Percentiles rank a stretch among this genome's conserved stretches.
Conservation (phyloP, 768 basidiomycete genomes). For the Tylopilus sp. region DNA sequence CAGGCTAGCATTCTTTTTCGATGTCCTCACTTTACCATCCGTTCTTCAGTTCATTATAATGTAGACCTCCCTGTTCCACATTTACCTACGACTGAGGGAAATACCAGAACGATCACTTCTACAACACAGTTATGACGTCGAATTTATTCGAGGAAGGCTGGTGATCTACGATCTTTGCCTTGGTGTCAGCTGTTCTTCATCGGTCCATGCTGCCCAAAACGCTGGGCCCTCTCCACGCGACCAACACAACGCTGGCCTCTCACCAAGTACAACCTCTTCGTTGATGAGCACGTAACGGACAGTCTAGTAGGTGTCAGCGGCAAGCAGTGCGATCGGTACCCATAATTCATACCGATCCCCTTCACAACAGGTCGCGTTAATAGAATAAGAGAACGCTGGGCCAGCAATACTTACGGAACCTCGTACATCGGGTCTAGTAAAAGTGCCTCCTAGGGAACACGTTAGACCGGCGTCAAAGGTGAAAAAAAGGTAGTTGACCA, state of each 20-base stretch:
- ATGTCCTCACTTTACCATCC: slow-evolving; percentile 11
- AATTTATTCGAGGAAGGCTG: background rate
- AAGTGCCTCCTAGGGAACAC: slow-evolving; percentile 57
- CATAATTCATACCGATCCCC: slow-evolving; percentile 58
- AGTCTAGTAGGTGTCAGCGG: slow-evolving; percentile 42
- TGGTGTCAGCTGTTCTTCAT: slow-evolving; percentile 46
- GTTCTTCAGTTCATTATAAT: slow-evolving; percentile 18
- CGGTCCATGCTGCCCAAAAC: slow-evolving; percentile 79
- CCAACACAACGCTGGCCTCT: slow-evolving; percentile 71
- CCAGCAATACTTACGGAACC: slow-evolving; percentile 62
- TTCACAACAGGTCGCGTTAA: slow-evolving; percentile 21
- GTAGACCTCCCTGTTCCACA: slow-evolving; percentile 28
- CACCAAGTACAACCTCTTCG: slow-evolving; percentile 63
- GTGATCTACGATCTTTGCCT: slow-evolving; percentile 14
- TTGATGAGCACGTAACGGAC: slow-evolving; percentile 82
- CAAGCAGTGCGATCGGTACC: background rate
- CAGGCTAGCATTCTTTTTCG: slow-evolving; percentile 1
- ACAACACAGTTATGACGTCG: background rate
- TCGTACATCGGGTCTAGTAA: slow-evolving; percentile 92
- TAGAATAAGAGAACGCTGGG: slow-evolving; percentile 1
- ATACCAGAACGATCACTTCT: slow-evolving; percentile 23
- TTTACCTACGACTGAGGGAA: slow-evolving; percentile 27
- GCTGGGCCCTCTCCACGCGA: slow-evolving; percentile 57
- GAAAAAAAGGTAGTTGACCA: slow-evolving; percentile 63
- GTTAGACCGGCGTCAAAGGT: background rate